phyloP scores from a whole-genome alignment of 768 basidiomycete species.

The Russula abietina region DNA sequence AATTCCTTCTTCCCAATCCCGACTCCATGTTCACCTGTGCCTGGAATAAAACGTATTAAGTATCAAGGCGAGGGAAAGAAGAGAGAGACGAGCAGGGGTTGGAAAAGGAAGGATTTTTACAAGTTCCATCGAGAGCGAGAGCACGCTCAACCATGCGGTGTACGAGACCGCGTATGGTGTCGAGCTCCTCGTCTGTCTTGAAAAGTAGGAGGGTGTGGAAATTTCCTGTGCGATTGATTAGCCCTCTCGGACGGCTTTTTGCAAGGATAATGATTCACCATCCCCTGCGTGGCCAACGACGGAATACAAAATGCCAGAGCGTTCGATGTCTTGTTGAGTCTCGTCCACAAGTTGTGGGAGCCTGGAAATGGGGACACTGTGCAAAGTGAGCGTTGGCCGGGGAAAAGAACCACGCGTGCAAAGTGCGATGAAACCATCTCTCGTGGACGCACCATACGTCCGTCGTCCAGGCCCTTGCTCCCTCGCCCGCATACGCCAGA shows the following conservation, averaged over 20 bases:
- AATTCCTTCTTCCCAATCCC: constrained; percentile 81
- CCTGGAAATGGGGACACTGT: constrained; percentile 55
- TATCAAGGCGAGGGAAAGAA: not conserved
- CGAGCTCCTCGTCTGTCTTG: constrained; percentile 35
- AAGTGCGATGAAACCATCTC: not conserved
- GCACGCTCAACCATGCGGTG: constrained; percentile 62
- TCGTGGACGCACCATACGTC: constrained; percentile 58
- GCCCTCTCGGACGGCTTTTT: not conserved
- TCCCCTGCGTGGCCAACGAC: constrained; percentile 79
- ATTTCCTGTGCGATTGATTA: constrained; percentile 32
- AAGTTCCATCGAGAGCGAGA: constrained; percentile 67
- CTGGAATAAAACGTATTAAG: constrained; percentile 30
- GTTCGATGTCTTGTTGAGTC: constrained; percentile 63
- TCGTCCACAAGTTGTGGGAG: constrained; percentile 60
- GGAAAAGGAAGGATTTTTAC: constrained; percentile 31
- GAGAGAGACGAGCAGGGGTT: not conserved
- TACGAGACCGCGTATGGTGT: constrained; percentile 35
- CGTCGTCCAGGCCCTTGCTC: constrained; percentile 57
- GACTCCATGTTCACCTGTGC: constrained; percentile 82
- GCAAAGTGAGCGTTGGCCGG: not conserved
- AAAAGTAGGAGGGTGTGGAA: constrained; percentile 39
- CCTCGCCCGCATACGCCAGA: constrained; percentile 48
- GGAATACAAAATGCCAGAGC: constrained; percentile 49
- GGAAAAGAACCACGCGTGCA: not conserved
- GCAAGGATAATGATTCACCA: constrained; percentile 37